Conservation (phyloP, 2,329 filamentous ascomycete species). For the Colletotrichum phormii region DNA sequence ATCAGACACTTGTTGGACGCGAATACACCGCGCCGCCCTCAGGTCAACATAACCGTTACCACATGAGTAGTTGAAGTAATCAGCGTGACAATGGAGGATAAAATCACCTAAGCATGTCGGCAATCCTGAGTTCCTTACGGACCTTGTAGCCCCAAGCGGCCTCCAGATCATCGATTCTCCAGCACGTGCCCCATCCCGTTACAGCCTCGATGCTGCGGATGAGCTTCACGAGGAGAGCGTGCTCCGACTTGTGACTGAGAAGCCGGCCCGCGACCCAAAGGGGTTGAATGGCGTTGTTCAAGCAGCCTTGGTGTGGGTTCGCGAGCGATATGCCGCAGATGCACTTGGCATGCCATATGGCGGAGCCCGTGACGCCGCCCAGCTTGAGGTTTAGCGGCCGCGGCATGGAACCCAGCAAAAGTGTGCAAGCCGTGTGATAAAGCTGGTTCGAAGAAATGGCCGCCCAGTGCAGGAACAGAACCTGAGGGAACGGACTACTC, state of each 20-base stretch:
- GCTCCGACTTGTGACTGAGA: slow-evolving; percentile 62
- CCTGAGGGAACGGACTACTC: slow-evolving; percentile 59
- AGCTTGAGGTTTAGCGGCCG: slow-evolving; percentile 37
- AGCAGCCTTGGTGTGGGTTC: slow-evolving; percentile 65
- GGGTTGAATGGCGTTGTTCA: slow-evolving; percentile 69
- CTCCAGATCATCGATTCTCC: slow-evolving; percentile 65
- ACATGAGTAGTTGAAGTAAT: neutral
- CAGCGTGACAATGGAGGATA: neutral
- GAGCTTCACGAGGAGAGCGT: slow-evolving; percentile 52
- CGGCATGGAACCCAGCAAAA: slow-evolving; percentile 60
- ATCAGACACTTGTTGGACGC: neutral
- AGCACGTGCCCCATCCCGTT: slow-evolving; percentile 65
- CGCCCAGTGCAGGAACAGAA: slow-evolving; percentile 64
- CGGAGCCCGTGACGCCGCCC: slow-evolving; percentile 47
- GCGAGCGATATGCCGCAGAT: slow-evolving; percentile 68
- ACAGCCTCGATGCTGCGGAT: slow-evolving; percentile 62
- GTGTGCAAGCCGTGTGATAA: slow-evolving; percentile 66
- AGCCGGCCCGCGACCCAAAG: slow-evolving; percentile 67
- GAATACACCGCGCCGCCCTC: accelerated
- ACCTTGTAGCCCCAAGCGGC: slow-evolving; percentile 52
- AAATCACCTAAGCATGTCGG: slow-evolving; percentile 5
- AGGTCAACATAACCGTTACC: neutral
- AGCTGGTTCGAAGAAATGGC: slow-evolving; percentile 69
- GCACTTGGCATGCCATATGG: slow-evolving; percentile 66
- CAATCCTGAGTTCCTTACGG: slow-evolving; percentile 25